Evolutionary conservation across 2,329 filamentous ascomycete species (phyloP), one percentile per base, ranked within the genome.

Genomic region (Alternaria brassicicola): DNA sequence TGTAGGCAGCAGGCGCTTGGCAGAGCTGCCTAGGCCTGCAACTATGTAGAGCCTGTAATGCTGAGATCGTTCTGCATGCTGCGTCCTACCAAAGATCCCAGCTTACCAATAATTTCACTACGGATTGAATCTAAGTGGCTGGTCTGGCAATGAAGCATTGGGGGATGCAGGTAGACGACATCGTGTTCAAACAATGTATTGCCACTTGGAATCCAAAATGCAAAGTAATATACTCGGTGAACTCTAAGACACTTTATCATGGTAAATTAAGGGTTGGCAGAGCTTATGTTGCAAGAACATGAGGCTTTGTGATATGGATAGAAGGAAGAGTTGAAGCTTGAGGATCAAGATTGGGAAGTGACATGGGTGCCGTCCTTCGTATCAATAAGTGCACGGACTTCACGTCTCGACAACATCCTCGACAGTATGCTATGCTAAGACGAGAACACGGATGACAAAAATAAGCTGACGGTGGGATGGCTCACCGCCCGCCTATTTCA

Each of bases 1-100:
- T 15, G 28, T 39, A 55, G 43, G 52, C 33, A 55, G 35, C 43
- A 48, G 26, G 52, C 43, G 52, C 52, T 55, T 49, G 43, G 43
- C 43, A 49, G 23, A 15, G 17, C 33, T 19, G 35, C 17, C 35
- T 13, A 21, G 35, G 10, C 28, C 17, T 55, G 19, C 43, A 38
- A 4, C 26, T 35, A 26, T 31, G 19, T 21, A 23, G n/a, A 41
- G 15, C 21, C 38, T 25, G 25, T 33, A 23, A 33, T 23, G 28
- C 12, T 12, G 28, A 17, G 43, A 10, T 21, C 43, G 28, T 17
- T 9, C 30, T 3, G 26, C 19, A 10, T 15, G 28, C 17, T 31
- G 26, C 26, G 13, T 31, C 10, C 10, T 31, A 13, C 17, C 17
- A 26, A 10, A 8, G 2, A 2, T 31, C 17, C 9, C 3, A n/a